These are phyloP conservation scores for Cordia subcordata DNA, from an alignment of 257 asterid genomes.

Conservation along the genomic window DNA sequence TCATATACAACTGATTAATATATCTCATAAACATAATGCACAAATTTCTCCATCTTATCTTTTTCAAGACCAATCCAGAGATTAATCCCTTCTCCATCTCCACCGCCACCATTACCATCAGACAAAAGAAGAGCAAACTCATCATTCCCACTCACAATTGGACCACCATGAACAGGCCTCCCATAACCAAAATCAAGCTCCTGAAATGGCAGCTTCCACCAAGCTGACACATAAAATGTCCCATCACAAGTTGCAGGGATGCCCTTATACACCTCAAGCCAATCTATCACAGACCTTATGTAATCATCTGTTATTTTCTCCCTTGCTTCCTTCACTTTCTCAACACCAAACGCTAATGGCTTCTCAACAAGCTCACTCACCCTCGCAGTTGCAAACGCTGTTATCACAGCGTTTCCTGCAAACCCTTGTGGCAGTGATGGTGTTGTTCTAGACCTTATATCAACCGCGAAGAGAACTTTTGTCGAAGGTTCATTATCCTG, in stretches of 20 bases:
- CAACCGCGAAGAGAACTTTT: conserved; percentile 39
- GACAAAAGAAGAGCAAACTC: conserved; percentile 37
- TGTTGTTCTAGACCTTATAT: conserved; percentile 24
- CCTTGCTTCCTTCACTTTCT: conserved; percentile 10
- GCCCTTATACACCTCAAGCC: conserved; percentile 40
- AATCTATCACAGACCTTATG: conserved; percentile 30
- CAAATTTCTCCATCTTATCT: conserved; percentile 24
- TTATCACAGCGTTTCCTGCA: conserved; percentile 34
- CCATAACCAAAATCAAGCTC: conserved; percentile 37
- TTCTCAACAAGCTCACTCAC: conserved; percentile 19
- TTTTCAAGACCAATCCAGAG: conserved; percentile 40
- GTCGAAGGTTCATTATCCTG: conserved; percentile 8
- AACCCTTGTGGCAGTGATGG: conserved; percentile 24
- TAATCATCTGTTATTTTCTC: conserved; percentile 36
- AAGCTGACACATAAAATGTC: conserved; percentile 33
- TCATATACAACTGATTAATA: no score
- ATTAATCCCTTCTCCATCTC: conserved; percentile 24
- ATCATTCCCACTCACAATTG: conserved; percentile 37
- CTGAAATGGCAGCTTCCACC: conserved; percentile 37
- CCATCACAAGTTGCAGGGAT: conserved; percentile 30
- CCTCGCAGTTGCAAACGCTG: conserved; percentile 25
- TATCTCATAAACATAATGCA: conserved; percentile 23
- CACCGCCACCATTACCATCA: conserved; percentile 10
- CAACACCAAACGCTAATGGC: conserved; percentile 23
- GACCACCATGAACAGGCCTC: conserved; percentile 36